Evolutionary conservation across 2,329 filamentous ascomycete genomes (phyloP).

Genomic region (Sporothrix euskadiensis): DNA sequence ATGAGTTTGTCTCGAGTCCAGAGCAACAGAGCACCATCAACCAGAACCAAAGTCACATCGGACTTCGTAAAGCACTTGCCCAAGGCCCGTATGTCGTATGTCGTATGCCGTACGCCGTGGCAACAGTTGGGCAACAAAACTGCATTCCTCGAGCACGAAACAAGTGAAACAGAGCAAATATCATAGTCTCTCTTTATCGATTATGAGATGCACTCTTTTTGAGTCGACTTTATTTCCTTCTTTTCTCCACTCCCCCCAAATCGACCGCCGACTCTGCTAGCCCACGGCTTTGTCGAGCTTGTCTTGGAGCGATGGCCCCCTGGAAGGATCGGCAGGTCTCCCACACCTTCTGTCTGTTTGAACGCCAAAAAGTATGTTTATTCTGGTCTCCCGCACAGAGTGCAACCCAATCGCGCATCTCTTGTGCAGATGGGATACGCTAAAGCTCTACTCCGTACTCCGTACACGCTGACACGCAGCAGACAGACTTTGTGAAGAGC

Average conservation of each 20-base stretch:
- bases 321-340: constrained; percentile 7
- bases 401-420: constrained; percentile 19
- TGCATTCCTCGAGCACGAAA: background rate
- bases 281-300: background rate
- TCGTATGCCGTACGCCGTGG: background rate
- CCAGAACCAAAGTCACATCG: background rate
- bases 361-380: background rate
- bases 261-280: background rate
- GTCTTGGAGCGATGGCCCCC: constrained; percentile 3
- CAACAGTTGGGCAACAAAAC: background rate
- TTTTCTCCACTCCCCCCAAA: background rate
- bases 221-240: background rate
- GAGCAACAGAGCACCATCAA: background rate
- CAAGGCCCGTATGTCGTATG: background rate
- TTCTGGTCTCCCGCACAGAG: background rate
- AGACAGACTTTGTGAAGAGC: background rate
- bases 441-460: no score
- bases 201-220: background rate
- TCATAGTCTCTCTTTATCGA: background rate
- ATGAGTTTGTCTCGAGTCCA: background rate
- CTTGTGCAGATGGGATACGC: constrained; percentile 13
- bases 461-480: background rate
- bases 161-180: constrained; percentile 2
- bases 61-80: background rate
- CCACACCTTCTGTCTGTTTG: background rate